A percentile compares a stretch with the other conserved stretches of the same genome.
These are phyloP conservation scores for Edaphochlamys debaryana DNA, from an alignment of 139 green algal genomes.

Conservation along the genomic window DNA sequence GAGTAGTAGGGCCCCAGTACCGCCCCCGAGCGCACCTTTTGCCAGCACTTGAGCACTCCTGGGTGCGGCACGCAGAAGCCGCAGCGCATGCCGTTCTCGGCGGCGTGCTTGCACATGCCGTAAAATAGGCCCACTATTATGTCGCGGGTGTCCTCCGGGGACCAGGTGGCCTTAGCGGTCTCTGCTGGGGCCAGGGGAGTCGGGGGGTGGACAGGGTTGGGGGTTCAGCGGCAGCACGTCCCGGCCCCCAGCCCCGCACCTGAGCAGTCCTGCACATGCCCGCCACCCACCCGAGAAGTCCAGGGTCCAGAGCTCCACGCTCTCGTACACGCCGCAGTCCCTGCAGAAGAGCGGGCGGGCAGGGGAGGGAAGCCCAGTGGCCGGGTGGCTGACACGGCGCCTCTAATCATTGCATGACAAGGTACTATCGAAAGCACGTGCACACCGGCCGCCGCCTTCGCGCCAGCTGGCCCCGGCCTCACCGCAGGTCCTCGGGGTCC, in stretches of 20 bases:
- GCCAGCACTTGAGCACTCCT: slow-evolving; percentile 76
- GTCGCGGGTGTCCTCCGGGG: slow-evolving; percentile 68
- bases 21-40: slow-evolving; percentile 60
- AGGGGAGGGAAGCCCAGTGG: too few relatives aligned
- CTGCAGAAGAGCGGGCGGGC: background rate
- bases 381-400: too few relatives aligned
- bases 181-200: too few relatives aligned
- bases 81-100: slow-evolving; percentile 61
- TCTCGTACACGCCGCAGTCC: slow-evolving; percentile 63
- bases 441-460: too few relatives aligned
- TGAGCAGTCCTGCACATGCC: background rate
- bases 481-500: slow-evolving; percentile 67
- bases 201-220: too few relatives aligned
- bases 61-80: slow-evolving; percentile 75
- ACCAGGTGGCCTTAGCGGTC: slow-evolving; percentile 52
- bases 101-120: slow-evolving; percentile 69
- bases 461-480: background rate
- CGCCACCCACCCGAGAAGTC: slow-evolving; percentile 59
- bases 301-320: slow-evolving; percentile 78
- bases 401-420: too few relatives aligned
- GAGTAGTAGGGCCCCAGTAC: too few relatives aligned
- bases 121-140: slow-evolving; percentile 79
- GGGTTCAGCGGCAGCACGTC: too few relatives aligned
- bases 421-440: too few relatives aligned
- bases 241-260: too few relatives aligned